Conservation (phyloP, 352 stramenopile genomes). For the Phytophthora chlamydospora region DNA sequence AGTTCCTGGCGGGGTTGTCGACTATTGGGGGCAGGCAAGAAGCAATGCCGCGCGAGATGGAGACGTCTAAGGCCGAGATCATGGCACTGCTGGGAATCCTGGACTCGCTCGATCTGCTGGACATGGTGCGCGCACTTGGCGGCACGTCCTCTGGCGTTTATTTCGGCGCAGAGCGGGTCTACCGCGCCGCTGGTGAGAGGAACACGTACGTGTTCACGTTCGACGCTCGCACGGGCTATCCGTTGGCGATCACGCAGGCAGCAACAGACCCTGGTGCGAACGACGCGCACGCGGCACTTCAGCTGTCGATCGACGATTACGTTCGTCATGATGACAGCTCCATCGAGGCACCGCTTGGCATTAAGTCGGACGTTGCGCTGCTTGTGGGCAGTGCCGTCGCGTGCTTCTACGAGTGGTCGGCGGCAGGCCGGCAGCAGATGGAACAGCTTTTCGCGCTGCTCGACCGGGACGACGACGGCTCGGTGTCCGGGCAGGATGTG, state of each 20-base stretch:
- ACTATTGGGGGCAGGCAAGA: constrained; percentile 15
- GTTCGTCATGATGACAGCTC: constrained; percentile 29
- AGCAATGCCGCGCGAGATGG: neutral
- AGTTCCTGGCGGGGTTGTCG: constrained; percentile 25
- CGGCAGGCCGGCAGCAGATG: constrained; percentile 37
- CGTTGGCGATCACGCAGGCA: constrained; percentile 45
- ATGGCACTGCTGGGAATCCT: constrained; percentile 47
- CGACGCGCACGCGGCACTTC: neutral
- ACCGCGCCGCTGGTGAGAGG: constrained; percentile 40
- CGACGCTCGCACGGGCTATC: constrained; percentile 38
- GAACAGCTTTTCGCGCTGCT: constrained; percentile 48
- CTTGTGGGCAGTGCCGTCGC: constrained; percentile 52
- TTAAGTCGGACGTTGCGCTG: constrained; percentile 67
- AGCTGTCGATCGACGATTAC: constrained; percentile 53
- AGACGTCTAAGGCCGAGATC: constrained; percentile 36
- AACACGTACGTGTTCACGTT: constrained; percentile 58
- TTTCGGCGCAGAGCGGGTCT: constrained; percentile 4
- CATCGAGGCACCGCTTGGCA: constrained; percentile 40
- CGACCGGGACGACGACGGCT: constrained; percentile 57
- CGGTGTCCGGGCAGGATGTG: constrained; percentile 51
- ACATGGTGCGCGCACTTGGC: constrained; percentile 42
- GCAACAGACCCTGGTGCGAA: neutral
- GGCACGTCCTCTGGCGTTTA: neutral
- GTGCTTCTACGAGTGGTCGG: constrained; percentile 53
- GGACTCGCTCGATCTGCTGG: constrained; percentile 54